A percentile compares a stretch with the other conserved stretches of the same genome.
phyloP scores from a whole-genome alignment of 164 flowering plant genomes.

The Santalum album region DNA sequence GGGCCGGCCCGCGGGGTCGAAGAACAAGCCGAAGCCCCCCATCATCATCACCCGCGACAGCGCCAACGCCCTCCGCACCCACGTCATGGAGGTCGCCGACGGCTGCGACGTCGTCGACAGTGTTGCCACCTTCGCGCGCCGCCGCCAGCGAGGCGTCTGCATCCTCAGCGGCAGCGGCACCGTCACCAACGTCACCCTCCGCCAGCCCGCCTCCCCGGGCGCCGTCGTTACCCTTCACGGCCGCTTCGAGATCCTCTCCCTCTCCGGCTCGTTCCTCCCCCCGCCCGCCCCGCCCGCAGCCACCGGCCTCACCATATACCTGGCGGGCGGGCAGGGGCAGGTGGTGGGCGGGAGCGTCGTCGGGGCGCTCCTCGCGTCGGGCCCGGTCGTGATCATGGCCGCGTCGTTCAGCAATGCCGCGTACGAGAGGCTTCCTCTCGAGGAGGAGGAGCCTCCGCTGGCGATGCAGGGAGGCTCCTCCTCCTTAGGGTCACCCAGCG shows the following conservation, averaged over 20 bases:
- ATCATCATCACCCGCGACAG: conserved; percentile 63
- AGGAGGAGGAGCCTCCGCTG: conserved; percentile 34
- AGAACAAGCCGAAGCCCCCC: conserved; percentile 59
- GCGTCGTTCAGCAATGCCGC: conserved; percentile 65
- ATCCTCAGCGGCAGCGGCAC: conserved; percentile 50
- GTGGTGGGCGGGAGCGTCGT: conserved; percentile 67
- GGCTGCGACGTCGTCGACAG: conserved; percentile 54
- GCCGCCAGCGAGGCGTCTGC: conserved; percentile 59
- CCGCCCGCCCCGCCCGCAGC: conserved; percentile 66
- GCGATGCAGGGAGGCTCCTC: conserved; percentile 16
- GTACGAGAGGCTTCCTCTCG: conserved; percentile 58
- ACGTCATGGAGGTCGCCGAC: conserved; percentile 51
- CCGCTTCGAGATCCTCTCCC: conserved; percentile 49
- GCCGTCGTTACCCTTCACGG: conserved; percentile 46
- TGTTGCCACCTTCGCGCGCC: conserved; percentile 41
- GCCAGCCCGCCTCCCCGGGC: conserved; percentile 51
- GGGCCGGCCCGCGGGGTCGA: conserved; percentile 62
- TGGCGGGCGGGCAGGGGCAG: conserved; percentile 60
- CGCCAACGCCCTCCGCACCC: conserved; percentile 61
- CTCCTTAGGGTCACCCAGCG: conserved; percentile 28
- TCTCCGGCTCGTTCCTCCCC: conserved; percentile 50
- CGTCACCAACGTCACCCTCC: conserved; percentile 46
- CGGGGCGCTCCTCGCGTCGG: conserved; percentile 44
- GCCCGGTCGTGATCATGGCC: conserved; percentile 58
- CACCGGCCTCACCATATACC: conserved; percentile 41